These are phyloP conservation scores for Penicillium sp. DNA, from an alignment of 2,329 filamentous ascomycete species.

Conservation along the genomic window DNA sequence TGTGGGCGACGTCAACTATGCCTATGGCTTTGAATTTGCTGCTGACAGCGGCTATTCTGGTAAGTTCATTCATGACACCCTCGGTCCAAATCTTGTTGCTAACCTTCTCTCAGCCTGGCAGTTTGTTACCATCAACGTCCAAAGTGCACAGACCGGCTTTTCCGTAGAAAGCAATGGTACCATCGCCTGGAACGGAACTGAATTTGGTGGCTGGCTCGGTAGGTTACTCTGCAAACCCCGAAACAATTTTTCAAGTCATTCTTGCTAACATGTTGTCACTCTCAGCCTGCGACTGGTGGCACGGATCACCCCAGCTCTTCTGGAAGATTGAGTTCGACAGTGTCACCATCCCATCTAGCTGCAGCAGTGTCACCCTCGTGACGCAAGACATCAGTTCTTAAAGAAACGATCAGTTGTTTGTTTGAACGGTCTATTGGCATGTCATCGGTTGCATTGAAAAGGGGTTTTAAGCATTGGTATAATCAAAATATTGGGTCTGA, in stretches of 20 bases:
- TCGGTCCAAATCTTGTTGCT: neutral
- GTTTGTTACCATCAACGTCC: constrained; percentile 32
- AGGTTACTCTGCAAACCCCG: constrained; percentile 16
- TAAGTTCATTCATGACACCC: constrained; percentile 19
- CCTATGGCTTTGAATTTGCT: constrained; percentile 29
- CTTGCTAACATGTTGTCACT: neutral
- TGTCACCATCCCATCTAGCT: constrained; percentile 27
- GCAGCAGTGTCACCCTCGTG: constrained; percentile 30
- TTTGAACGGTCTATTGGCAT: neutral
- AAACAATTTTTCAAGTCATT: neutral
- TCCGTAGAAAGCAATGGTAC: constrained; percentile 22
- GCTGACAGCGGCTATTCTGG: constrained; percentile 31
- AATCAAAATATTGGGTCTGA: neutral
- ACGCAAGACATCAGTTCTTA: constrained; percentile 21
- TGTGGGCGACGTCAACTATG: constrained; percentile 22
- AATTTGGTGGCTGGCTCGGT: constrained; percentile 40
- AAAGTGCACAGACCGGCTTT: constrained; percentile 29
- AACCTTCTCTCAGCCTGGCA: constrained; percentile 29
- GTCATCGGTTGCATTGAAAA: neutral
- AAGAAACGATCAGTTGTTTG: constrained; percentile 11
- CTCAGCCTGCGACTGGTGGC: constrained; percentile 39
- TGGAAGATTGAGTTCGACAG: constrained; percentile 26
- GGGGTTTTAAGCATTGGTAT: too few species aligned
- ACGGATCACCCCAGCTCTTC: constrained; percentile 39
- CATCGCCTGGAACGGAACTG: constrained; percentile 26